These are phyloP conservation scores for Microbotryum scabiosae DNA, from an alignment of 1,284 basidiomycete genomes.

Conservation along the genomic window DNA sequence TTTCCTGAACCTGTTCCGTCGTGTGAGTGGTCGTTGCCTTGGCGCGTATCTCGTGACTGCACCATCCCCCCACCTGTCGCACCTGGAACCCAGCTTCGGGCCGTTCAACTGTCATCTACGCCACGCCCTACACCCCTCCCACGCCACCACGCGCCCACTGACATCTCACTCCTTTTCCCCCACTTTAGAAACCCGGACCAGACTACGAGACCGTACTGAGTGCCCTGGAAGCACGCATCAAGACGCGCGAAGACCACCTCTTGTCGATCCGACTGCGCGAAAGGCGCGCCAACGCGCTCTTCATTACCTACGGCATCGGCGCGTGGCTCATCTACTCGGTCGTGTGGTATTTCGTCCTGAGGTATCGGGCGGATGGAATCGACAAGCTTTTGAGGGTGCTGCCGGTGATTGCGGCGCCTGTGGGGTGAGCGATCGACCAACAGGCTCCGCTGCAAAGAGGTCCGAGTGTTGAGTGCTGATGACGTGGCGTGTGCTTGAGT, in stretches of 20 bases:
- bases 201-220: conserved; percentile 50
- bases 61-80: too few relatives aligned
- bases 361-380: not conserved
- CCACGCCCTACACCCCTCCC: not conserved
- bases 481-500: not conserved
- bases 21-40: too few relatives aligned
- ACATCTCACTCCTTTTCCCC: not conserved
- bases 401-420: conserved; percentile 59
- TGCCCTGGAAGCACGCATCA: conserved; percentile 45
- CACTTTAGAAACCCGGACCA: conserved; percentile 14
- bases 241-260: conserved; percentile 58
- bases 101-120: not conserved
- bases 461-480: not conserved
- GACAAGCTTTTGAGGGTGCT: conserved; percentile 39
- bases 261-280: conserved; percentile 82
- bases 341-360: conserved; percentile 61
- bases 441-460: not conserved
- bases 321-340: conserved; percentile 71
- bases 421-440: conserved; percentile 54
- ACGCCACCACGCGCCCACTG: not conserved
- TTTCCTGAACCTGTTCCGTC: too few relatives aligned
- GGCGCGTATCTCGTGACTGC: too few relatives aligned
- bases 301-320: conserved; percentile 72
- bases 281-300: conserved; percentile 65
- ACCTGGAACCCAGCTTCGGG: too few relatives aligned